Evolutionary conservation across 306 rosid species (phyloP), one percentile per base, ranked within the genome.

Genomic region (Carpinus fangiana): DNA sequence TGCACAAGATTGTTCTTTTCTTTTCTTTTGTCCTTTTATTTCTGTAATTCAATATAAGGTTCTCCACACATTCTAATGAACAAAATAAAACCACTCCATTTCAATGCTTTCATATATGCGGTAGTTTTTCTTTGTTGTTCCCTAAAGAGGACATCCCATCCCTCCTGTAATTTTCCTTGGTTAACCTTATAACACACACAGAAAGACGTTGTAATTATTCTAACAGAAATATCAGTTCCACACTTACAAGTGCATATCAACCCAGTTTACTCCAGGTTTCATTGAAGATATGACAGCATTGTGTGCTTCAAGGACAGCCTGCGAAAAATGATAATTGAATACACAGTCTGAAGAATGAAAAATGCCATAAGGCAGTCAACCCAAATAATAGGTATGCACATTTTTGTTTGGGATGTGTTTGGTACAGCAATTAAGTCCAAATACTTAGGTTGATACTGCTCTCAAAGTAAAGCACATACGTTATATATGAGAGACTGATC

Each of bases 271-370:
- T 82, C 97, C 97, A 72, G 98, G 96, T 81, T 81, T 94, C 93
- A 92, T 89, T 36, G 83, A 48, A 73, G 92, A 77, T 84, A 94
- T 88, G 76, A 94, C 98, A 66, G 88, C 91, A 88, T 94, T 67
- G 34, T 94, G 97, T 82, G 98, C 96, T 73, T 89, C 88, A 76
- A 94, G 98, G 83, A 94, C 93, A 84, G 97, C 96, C 98, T 94
- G 87, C 79, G 71, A 52, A 90, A 76, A 66, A 81, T 64, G 72
- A 56, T 38, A 62, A 73, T 54, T 53, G 68, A 43, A 72, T 72
- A 68, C 26, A 76, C 53, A 74, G 47, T 21, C 21, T 50, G 52
- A 41, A 47, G 43, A 41, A 74, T 31, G 23, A 72, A 74, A 65
- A 65, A 84, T 72, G 31, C 62, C 59, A 82, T 26, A 64, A 75